Percentiles rank a stretch among this genome's conserved stretches.
Conservation (phyloP, 2,329 filamentous ascomycete genomes). For the Coleophoma eucalyptorum region DNA sequence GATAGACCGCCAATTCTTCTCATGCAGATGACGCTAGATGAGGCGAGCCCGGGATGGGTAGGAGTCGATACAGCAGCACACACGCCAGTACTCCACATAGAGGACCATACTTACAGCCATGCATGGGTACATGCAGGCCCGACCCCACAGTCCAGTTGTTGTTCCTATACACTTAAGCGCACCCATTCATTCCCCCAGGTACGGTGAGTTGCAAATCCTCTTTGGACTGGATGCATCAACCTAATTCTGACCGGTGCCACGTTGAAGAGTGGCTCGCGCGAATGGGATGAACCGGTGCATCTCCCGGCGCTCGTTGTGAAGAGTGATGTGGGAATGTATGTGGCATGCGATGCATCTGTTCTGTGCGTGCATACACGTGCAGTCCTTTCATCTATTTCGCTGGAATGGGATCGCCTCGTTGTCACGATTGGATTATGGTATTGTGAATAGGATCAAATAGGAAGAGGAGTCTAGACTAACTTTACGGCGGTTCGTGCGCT, state of each 20-base stretch:
- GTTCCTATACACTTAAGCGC: background rate
- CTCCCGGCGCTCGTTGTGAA: background rate
- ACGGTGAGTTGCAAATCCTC: background rate
- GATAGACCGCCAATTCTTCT: background rate
- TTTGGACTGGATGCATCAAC: background rate
- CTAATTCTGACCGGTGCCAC: background rate
- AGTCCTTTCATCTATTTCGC: background rate
- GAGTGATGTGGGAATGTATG: background rate
- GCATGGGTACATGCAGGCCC: background rate
- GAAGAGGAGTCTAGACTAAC: background rate
- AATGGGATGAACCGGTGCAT: background rate
- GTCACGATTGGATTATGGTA: background rate
- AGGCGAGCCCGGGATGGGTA: slow-evolving; percentile 3
- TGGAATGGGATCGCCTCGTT: background rate
- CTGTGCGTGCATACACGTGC: too few species aligned
- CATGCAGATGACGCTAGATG: slow-evolving; percentile 3
- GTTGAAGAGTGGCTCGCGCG: background rate
- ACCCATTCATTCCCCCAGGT: background rate
- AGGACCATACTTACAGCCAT: too few species aligned
- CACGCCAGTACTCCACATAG: too few species aligned
- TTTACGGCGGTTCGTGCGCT: background rate
- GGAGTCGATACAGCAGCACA: background rate
- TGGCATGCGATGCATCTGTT: too few species aligned
- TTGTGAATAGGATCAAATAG: background rate
- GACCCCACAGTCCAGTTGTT: slow-evolving; percentile 3